phyloP scores from a whole-genome alignment of 352 stramenopile species.

The Phytopythium helicoides region DNA sequence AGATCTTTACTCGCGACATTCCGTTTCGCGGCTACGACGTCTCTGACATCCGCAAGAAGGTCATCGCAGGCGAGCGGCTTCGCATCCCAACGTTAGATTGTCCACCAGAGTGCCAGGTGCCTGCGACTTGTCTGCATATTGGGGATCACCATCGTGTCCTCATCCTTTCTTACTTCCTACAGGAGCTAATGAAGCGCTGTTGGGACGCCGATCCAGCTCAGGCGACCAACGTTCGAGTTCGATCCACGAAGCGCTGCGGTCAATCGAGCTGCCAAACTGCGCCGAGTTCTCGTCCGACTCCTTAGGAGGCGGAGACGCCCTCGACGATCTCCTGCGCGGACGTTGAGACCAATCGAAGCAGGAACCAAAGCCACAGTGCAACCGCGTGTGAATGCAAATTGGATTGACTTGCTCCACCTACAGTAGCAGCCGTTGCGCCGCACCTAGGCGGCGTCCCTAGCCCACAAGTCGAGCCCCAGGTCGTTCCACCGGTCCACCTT shows the following conservation, averaged over 20 bases:
- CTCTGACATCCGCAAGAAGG: constrained; percentile 65
- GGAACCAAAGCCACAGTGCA: neutral
- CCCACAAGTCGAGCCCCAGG: constrained; percentile 67
- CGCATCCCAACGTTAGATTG: constrained; percentile 73
- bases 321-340: constrained; percentile 50
- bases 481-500: constrained; percentile 83
- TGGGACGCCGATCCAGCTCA: constrained; percentile 54
- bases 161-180: constrained; percentile 9
- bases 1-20: constrained; percentile 81
- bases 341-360: constrained; percentile 15
- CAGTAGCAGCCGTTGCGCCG: neutral
- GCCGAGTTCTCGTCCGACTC: constrained; percentile 29
- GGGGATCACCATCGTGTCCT: too few relatives aligned
- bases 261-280: constrained; percentile 24
- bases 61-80: constrained; percentile 73
- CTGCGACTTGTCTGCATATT: neutral
- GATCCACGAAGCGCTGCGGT: constrained; percentile 42
- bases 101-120: constrained; percentile 49
- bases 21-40: constrained; percentile 77
- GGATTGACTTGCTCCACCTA: neutral
- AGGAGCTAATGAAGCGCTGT: constrained; percentile 66
- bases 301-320: constrained; percentile 48
- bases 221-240: constrained; percentile 59
- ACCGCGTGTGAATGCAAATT: neutral
- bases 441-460: constrained; percentile 31